These are phyloP conservation scores for Bryoglossum gracile DNA, from an alignment of 495 filamentous ascomycete species.

Conservation along the genomic window DNA sequence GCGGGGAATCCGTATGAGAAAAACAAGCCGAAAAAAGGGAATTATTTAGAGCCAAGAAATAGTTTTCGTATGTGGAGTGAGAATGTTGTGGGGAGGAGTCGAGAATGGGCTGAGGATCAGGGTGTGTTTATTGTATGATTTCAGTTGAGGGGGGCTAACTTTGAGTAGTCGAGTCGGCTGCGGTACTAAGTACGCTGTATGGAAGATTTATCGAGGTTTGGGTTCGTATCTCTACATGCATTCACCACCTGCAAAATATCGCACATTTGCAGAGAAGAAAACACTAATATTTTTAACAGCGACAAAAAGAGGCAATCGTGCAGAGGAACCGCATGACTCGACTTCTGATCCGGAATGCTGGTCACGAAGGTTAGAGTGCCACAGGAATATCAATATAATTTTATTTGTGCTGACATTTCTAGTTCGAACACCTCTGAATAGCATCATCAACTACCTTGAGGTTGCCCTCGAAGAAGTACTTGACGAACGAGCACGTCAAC, in stretches of 20 bases:
- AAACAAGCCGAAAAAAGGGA: conserved; percentile 54
- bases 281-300: too few species aligned
- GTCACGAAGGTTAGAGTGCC: too few species aligned
- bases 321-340: conserved; percentile 75
- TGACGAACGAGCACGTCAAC: conserved; percentile 77
- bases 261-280: too few species aligned
- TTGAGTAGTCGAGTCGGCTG: conserved; percentile 80
- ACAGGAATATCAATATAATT: too few species aligned
- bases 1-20: conserved; percentile 92
- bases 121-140: too few species aligned
- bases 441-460: conserved; percentile 93
- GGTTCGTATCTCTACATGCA: too few species aligned
- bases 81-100: conserved; percentile 63
- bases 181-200: conserved; percentile 83
- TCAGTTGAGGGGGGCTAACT: too few species aligned
- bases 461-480: conserved; percentile 81
- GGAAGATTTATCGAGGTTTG: conserved; percentile 52
- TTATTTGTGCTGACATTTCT: too few species aligned
- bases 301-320: conserved; percentile 79
- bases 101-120: conserved; percentile 69
- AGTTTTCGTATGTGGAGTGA: conserved; percentile 74
- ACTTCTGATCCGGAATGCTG: conserved; percentile 80
- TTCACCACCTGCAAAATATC: too few species aligned
- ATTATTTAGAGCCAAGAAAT: conserved; percentile 65
- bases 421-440: conserved; percentile 90